Base-by-base conservation (phyloP, 257 asterid genomes). In the Nicotiana benthamiana region DNA sequence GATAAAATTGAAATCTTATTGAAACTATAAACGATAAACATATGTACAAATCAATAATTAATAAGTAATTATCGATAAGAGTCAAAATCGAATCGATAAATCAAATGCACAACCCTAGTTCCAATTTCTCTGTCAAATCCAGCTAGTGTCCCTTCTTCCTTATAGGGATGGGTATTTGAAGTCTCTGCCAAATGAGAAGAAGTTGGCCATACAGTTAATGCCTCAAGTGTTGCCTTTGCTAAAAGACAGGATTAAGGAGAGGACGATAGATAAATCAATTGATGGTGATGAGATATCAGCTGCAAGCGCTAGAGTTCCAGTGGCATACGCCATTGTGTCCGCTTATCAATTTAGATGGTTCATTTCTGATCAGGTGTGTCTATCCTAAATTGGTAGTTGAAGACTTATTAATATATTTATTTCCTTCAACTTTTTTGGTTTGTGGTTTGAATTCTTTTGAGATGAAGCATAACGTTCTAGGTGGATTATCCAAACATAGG, bases 311-410 rank as follows among this genome's bases (percentile, higher is more conserved):
- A 83, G 94, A 66, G 93, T 82, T 83, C 99, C 99, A 2, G 95
- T 90, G 82, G 94, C 93, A 64, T 90, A 84, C 79, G 98, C 97
- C 62, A 82, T 92, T 72, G 74, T 95, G 67, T 97, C 99, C 61
- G 94, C 98, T 48, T 68, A 90, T 87, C 97, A 95, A 88, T 87
- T 93, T 40, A 84, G 93, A 81, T 95, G 99, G 99, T 74, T 95
- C 85, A 85, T 87, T 77, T 84, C 88, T n/a, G n/a, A n/a, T 24
- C 93, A 93, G 98, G 99, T 93, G 30, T 83, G 43, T 80, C 13
- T 59, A 63, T 60, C 75, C 72, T 34, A 62, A 78, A 20, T 34
- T 36, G 68, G 34, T 79, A 61, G 62, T 24, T 79, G 66, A 57
- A 5, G 53, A 60, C 62, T 20, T 61, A 16, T 43, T 26, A 26